Conservation (phyloP, 495 filamentous ascomycete species). For the Aspergillus diversus region DNA sequence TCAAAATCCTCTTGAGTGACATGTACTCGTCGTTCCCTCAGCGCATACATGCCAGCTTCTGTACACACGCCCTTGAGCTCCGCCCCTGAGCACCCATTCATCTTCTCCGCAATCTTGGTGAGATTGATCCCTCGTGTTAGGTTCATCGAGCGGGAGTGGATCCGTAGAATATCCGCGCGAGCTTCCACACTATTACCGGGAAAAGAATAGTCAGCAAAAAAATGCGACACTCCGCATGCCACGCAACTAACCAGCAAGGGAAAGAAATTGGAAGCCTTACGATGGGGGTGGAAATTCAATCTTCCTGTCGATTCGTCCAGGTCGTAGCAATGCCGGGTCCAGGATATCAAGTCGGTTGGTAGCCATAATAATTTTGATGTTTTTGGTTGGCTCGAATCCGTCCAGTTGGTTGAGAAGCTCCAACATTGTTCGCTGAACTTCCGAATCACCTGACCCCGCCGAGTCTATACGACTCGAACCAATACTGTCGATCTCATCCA, state of each 20-base stretch:
- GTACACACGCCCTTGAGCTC: conserved; percentile 98
- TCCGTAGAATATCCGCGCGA: conserved; percentile 94
- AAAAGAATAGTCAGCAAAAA: conserved; percentile 22
- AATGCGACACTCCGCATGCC: background rate
- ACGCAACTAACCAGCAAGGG: no score
- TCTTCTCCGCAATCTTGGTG: conserved; percentile 98
- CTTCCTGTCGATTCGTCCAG: conserved; percentile 97
- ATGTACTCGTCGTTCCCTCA: conserved; percentile 92
- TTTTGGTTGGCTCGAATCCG: conserved; percentile 99
- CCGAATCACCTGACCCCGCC: conserved; percentile 93
- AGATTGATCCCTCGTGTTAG: conserved; percentile 96
- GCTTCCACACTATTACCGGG: conserved; percentile 71
- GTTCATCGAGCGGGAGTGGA: conserved; percentile 98
- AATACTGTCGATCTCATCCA: conserved; percentile 99
- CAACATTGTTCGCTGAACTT: conserved; percentile 99
- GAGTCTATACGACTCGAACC: conserved; percentile 96
- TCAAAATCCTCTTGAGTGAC: conserved; percentile 99
- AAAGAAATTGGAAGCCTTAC: conserved; percentile 37
- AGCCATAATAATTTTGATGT: conserved; percentile 99
- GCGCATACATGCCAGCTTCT: conserved; percentile 95
- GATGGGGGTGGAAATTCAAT: conserved; percentile 99
- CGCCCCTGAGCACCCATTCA: conserved; percentile 97
- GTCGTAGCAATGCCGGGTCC: conserved; percentile 90
- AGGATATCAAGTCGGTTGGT: conserved; percentile 98
- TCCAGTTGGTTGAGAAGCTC: conserved; percentile 98